phyloP scores from a whole-genome alignment of 345 rosid species.

The Mercurialis annua region DNA sequence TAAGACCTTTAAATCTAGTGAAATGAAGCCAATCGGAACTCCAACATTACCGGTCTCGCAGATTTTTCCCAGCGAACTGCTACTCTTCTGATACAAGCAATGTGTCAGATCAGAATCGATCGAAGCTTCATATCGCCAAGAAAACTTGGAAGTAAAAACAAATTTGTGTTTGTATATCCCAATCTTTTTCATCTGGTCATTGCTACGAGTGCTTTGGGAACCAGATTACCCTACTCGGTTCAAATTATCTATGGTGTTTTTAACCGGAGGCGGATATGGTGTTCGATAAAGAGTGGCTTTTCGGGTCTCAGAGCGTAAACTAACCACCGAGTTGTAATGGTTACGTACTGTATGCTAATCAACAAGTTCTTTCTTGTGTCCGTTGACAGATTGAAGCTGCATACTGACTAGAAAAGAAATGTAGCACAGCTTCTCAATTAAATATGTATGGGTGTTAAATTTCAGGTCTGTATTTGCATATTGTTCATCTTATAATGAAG shows the following conservation, averaged over 20 bases:
- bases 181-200: neutral
- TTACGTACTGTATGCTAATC: conserved; percentile 14
- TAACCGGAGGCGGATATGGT: neutral
- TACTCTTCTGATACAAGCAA: neutral
- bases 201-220: neutral
- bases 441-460: neutral
- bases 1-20: neutral
- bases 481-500: neutral
- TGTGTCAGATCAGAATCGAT: neutral
- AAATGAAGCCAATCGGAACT: conserved; percentile 12
- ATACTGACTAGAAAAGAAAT: neutral
- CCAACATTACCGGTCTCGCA: conserved; percentile 9
- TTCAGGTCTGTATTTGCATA: neutral
- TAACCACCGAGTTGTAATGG: conserved; percentile 8
- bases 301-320: neutral
- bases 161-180: neutral
- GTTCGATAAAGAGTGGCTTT: conserved; percentile 3
- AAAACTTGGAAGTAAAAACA: too few species aligned
- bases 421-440: neutral
- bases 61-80: conserved; percentile 13
- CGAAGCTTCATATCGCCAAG: neutral
- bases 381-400: neutral
- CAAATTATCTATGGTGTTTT: neutral
- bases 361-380: neutral
- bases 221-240: too few species aligned